Evolutionary conservation across 2,329 filamentous ascomycete genomes (phyloP).

Genomic region (Ceratocystiopsis minuta): DNA sequence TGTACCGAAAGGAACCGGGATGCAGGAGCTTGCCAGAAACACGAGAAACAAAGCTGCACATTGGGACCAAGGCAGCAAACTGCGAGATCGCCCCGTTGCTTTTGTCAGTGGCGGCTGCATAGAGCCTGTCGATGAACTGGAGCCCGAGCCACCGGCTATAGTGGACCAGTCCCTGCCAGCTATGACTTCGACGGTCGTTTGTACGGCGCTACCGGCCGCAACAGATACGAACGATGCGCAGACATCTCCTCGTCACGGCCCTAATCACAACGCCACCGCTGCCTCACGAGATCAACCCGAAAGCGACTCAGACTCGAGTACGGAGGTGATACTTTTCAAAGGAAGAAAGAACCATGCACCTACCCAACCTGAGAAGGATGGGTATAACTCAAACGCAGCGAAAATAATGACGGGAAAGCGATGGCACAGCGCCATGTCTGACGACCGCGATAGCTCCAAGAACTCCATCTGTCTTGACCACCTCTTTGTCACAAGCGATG

Average conservation of each 20-base stretch:
- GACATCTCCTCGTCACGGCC: too few species aligned
- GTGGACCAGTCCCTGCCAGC: too few species aligned
- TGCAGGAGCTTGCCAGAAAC: conserved; percentile 31
- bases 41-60: conserved; percentile 26
- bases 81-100: conserved; percentile 29
- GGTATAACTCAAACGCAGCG: conserved; percentile 47
- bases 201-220: neutral
- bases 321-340: conserved; percentile 55
- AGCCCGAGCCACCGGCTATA: neutral
- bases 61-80: conserved; percentile 21
- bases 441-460: neutral
- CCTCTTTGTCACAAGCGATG: conserved; percentile 5
- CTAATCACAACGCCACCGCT: too few species aligned
- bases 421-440: too few species aligned
- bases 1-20: conserved; percentile 15
- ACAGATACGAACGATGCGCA: neutral
- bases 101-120: conserved; percentile 37
- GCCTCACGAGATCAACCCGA: neutral
- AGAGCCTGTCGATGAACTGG: conserved; percentile 21
- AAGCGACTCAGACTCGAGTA: conserved; percentile 38
- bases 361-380: conserved; percentile 37
- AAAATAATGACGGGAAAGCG: too few species aligned
- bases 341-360: conserved; percentile 11
- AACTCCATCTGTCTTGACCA: neutral
- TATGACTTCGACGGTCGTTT: too few species aligned